Conservation (phyloP, 2,329 filamentous ascomycete species). For the Fusarium multiceps region DNA sequence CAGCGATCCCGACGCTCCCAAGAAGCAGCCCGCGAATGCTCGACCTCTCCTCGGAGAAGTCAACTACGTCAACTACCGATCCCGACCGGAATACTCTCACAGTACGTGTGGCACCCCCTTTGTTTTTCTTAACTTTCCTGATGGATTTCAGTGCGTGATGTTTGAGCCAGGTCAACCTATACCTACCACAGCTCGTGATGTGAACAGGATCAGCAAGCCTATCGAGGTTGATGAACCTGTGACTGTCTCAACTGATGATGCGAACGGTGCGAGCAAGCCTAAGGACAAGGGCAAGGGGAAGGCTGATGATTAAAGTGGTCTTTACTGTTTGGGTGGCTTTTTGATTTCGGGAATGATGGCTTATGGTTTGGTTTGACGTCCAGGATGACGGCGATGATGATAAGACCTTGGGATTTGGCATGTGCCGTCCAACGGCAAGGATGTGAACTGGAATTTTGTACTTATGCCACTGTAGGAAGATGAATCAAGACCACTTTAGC, state of each 20-base stretch:
- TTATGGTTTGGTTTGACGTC: too few relatives aligned
- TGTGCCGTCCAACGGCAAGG: background rate
- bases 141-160: background rate
- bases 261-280: background rate
- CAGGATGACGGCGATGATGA: too few relatives aligned
- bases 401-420: background rate
- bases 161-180: background rate
- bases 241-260: rapidly evolving
- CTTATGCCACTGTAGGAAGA: background rate
- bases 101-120: background rate
- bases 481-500: background rate
- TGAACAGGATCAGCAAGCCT: too few relatives aligned
- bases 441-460: background rate
- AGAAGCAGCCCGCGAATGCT: background rate
- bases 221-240: too few relatives aligned
- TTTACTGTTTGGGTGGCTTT: background rate
- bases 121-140: background rate
- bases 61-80: background rate
- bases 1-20: background rate
- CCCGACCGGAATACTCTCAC: background rate
- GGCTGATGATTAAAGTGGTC: background rate
- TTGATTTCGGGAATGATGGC: background rate
- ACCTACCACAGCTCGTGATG: background rate
- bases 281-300: background rate
- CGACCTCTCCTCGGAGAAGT: background rate